A percentile compares a stretch with the other conserved stretches of the same genome.
Evolutionary conservation across 1,284 basidiomycete species (phyloP).

Genomic region (Malassezia globosa): DNA sequence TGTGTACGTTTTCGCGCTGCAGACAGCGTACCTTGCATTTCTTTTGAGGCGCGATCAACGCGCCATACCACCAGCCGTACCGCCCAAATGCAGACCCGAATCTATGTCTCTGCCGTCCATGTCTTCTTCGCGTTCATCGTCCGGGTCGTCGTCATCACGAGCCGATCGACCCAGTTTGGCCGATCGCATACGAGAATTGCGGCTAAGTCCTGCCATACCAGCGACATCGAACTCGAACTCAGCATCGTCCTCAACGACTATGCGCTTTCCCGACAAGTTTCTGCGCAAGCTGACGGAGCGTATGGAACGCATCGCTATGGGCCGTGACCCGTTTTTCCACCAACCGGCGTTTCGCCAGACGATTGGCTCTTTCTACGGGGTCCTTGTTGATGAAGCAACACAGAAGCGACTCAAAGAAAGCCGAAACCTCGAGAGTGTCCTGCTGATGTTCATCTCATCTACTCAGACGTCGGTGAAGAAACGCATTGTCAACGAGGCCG

Average conservation of each 20-base stretch:
- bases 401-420: constrained; percentile 67
- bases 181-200: constrained; percentile 32
- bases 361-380: constrained; percentile 40
- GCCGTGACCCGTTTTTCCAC: constrained; percentile 34
- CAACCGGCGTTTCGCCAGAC: constrained; percentile 35
- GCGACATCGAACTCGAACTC: no score
- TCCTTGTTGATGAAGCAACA: constrained; percentile 33
- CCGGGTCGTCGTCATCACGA: not conserved
- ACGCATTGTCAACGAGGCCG: constrained; percentile 59
- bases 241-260: constrained; percentile 16
- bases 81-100: not conserved
- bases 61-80: not conserved
- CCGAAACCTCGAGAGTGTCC: constrained; percentile 90
- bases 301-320: constrained; percentile 41
- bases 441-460: constrained; percentile 84
- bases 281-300: constrained; percentile 37
- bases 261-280: constrained; percentile 42
- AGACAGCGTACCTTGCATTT: constrained; percentile 32
- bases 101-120: not conserved
- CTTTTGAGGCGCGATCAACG: constrained; percentile 4
- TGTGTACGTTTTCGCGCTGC: constrained; percentile 41
- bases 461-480: constrained; percentile 54
- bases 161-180: constrained; percentile 15
- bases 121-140: no score
- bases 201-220: constrained; percentile 15